Conservation (phyloP, 2,329 filamentous ascomycete genomes). For the Sporothrix variecibatus region DNA sequence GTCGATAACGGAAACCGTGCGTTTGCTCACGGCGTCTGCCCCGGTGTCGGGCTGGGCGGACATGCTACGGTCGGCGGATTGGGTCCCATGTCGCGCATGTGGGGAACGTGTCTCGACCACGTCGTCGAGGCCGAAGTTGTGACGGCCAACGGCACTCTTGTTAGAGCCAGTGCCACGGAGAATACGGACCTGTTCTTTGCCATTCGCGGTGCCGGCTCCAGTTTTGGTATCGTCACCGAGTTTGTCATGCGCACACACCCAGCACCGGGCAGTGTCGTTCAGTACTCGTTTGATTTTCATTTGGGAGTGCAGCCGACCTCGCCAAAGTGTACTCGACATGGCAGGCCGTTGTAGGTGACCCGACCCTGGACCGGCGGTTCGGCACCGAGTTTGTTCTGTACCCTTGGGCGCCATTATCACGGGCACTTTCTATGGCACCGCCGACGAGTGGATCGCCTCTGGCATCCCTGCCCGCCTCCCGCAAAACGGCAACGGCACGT, state of each 20-base stretch:
- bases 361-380: conserved; percentile 59
- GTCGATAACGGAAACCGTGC: conserved; percentile 56
- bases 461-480: conserved; percentile 54
- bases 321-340: conserved; percentile 56
- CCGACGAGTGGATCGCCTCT: conserved; percentile 55
- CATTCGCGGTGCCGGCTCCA: conserved; percentile 57
- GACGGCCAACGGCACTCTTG: conserved; percentile 55
- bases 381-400: conserved; percentile 58
- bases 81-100: conserved; percentile 60
- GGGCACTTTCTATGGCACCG: conserved; percentile 62
- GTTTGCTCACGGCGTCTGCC: conserved; percentile 61
- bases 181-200: conserved; percentile 58
- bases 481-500: conserved; percentile 40
- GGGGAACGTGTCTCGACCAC: conserved; percentile 59
- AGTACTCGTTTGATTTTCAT: conserved; percentile 57
- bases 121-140: conserved; percentile 58
- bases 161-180: conserved; percentile 48
- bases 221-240: conserved; percentile 59
- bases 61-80: conserved; percentile 59
- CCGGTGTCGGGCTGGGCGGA: conserved; percentile 59
- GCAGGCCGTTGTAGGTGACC: conserved; percentile 59
- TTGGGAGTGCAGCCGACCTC: conserved; percentile 51
- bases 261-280: conserved; percentile 56
- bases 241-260: conserved; percentile 59
- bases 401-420: conserved; percentile 58